Evolutionary conservation across 306 rosid genomes (phyloP), one percentile per base, ranked within the genome.

Genomic region (Sicyos baderoa): DNA sequence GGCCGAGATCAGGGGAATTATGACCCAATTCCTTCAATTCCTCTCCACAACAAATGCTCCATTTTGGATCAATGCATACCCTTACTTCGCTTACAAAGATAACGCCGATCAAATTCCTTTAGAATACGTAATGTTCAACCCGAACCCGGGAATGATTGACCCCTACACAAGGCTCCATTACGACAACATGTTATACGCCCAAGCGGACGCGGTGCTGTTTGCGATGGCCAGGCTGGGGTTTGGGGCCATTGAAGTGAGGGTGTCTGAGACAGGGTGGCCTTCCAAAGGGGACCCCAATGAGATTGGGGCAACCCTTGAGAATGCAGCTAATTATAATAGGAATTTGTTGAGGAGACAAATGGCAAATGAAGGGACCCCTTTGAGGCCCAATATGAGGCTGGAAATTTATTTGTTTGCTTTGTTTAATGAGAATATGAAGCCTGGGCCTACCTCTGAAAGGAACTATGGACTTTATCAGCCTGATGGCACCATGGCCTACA

Each of bases 251-350:
- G 99, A 94, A 72, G 97, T 90, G 27, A 51, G 86, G 76, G 84
- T 94, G 4, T 88, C 99, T 0, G 99, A 94, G 56, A 94, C 99
- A 0, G 99, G 99, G 11, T 94, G 99, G 99, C 99, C 99, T 0
- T 90, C 99, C 1, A 86, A 72, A 72, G 99, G 99, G 1, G 99
- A 94, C 49, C 0, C 76, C 0, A 49, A 78, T 13, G 99, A 94
- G 54, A 75, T 18, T 1, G 99, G 99, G 16, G 99, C 97, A n/a
- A 81, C 84, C 0, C 61, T 87, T 1, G 78, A 73, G 48, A 94
- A 94, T 81, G 99, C 99, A 0, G 97, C 97, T 0, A 77, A 74
- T 13, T 90, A 86, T 27, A 94, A 88, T 18, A 79, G 83, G 72
- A 94, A 94, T 49, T 73, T 94, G 76, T 7, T 94, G 79, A 85